Percentiles rank a stretch among this genome's conserved stretches.
Conservation (phyloP, 1,139 yeast species). For the Saccharomyces hybrid region DNA sequence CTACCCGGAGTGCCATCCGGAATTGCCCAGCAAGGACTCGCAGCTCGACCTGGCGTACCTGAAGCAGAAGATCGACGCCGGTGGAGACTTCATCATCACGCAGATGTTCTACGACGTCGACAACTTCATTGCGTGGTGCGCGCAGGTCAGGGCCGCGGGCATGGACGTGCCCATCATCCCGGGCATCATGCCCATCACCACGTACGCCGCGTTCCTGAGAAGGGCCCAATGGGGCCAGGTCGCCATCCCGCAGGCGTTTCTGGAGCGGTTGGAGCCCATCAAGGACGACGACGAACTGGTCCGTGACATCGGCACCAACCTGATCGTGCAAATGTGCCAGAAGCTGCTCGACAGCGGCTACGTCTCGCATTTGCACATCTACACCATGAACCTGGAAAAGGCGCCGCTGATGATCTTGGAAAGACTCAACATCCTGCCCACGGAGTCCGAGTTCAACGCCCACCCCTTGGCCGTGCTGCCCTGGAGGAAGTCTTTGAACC, state of each 20-base stretch:
- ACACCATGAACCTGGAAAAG: slow-evolving; percentile 92
- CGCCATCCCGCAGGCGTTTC: slow-evolving; percentile 65
- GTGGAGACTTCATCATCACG: slow-evolving; percentile 87
- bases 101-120: slow-evolving; percentile 92
- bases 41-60: slow-evolving; percentile 51
- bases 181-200: slow-evolving; percentile 96
- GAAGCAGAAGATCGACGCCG: slow-evolving; percentile 85
- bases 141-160: slow-evolving; percentile 62
- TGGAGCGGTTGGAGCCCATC: slow-evolving; percentile 66
- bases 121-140: slow-evolving; percentile 76
- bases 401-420: slow-evolving; percentile 87
- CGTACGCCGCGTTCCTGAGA: slow-evolving; percentile 85
- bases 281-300: slow-evolving; percentile 87
- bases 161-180: slow-evolving; percentile 85
- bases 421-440: slow-evolving; percentile 48
- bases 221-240: slow-evolving; percentile 94
- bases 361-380: slow-evolving; percentile 84
- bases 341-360: slow-evolving; percentile 62
- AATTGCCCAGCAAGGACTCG: slow-evolving; percentile 45
- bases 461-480: slow-evolving; percentile 43
- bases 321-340: slow-evolving; percentile 78
- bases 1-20: slow-evolving; percentile 76
- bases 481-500: slow-evolving; percentile 86
- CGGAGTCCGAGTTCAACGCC: slow-evolving; percentile 18
- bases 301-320: slow-evolving; percentile 76